Evolutionary conservation across 257 asterid species (phyloP), one percentile per base, ranked within the genome.

Genomic region (Leonotis leonurus): DNA sequence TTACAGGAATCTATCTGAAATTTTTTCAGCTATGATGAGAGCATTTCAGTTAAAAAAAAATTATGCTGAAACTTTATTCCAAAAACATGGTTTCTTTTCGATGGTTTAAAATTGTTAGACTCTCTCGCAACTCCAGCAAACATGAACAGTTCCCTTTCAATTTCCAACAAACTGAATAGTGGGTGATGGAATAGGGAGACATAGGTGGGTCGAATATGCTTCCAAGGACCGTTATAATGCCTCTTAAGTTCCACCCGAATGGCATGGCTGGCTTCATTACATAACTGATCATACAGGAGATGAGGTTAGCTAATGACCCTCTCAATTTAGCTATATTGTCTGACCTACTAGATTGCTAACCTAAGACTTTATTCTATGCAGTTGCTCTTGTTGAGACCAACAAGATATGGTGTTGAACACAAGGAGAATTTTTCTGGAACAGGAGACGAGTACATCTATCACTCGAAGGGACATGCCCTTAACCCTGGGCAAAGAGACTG

Each of bases 251-350:
- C 99, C 96, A 59, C 76, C 97, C 25, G 99, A 93, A 72, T 93
- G 99, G 99, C 99, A 93, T 64, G 99, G 99, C 69, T 93, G 99
- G 99, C 90, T 93, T 70, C 99, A 93, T 75, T 74, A 50, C 70
- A 67, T 93, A 50, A 89, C 99, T 40, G 99, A 93, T 73, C 94
- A 83, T 71, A 93, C 99, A 0, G 99, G 99, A 65, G 99, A 93
- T 57, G 94, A 89, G 95, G 99, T 89, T 78, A 62, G 75, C 20
- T 44, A 8, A 14, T 53, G 2, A 35, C 49, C 59, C 40, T 52
- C 26, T 8, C 41, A 14, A n/a, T 43, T 26, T 14, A 51, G 41
- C 59, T 30, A 30, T 22, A 57, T 63, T 35, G 5, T 6, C 50
- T 33, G 32, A 25, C 11, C 3, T 55, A 57, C 71, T 33, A 36